Conservation (phyloP, 495 filamentous ascomycete genomes). For the Penicillium angulare region DNA sequence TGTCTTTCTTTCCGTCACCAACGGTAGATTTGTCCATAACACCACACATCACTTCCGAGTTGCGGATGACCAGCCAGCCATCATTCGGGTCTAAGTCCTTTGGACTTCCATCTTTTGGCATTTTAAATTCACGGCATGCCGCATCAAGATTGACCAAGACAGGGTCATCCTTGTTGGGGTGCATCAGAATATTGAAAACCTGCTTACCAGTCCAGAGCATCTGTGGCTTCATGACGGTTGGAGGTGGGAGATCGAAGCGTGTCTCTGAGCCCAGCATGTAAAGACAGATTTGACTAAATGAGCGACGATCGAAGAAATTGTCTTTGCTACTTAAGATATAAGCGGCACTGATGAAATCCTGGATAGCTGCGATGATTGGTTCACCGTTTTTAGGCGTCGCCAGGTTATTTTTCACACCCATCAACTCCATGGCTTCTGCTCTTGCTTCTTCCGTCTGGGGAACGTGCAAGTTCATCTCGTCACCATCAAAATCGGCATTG, state of each 20-base stretch:
- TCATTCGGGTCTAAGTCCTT: conserved; percentile 81
- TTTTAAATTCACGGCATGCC: conserved; percentile 78
- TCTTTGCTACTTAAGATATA: conserved; percentile 92
- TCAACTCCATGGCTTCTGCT: conserved; percentile 90
- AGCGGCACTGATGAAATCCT: conserved; percentile 96
- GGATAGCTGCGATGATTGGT: conserved; percentile 95
- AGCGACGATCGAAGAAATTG: conserved; percentile 80
- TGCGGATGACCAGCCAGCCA: conserved; percentile 84
- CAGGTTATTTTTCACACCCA: conserved; percentile 97
- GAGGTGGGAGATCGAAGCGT: conserved; percentile 81
- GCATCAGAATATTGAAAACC: conserved; percentile 93
- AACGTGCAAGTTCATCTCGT: conserved; percentile 98
- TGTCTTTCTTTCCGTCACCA: conserved; percentile 95
- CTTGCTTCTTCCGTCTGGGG: conserved; percentile 97
- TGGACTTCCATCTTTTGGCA: conserved; percentile 46
- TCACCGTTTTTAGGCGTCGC: conserved; percentile 96
- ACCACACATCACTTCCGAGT: conserved; percentile 97
- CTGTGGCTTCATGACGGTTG: conserved; percentile 80
- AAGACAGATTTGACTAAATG: conserved; percentile 84
- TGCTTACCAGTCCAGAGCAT: conserved; percentile 97
- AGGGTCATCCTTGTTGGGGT: conserved; percentile 74
- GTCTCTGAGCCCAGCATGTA: conserved; percentile 88
- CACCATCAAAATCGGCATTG: conserved; percentile 98
- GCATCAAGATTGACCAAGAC: conserved; percentile 92
- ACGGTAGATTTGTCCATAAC: conserved; percentile 97